phyloP scores from a whole-genome alignment of 805 yeast genomes.

The Ogataea glucozyma region DNA sequence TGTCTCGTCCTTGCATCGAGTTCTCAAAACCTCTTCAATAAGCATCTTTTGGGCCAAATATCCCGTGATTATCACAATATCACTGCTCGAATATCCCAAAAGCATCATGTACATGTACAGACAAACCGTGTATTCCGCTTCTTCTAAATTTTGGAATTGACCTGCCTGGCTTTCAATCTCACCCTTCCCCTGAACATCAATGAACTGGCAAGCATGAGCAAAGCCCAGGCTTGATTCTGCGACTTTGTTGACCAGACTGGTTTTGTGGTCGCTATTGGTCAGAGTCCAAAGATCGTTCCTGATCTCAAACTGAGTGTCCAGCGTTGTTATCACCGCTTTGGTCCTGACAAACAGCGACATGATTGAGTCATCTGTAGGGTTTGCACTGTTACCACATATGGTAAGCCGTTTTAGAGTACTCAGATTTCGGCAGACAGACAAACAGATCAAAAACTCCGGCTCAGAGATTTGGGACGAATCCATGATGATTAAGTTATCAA shows the following conservation, averaged over 20 bases:
- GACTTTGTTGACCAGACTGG: constrained; percentile 5
- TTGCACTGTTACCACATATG: constrained; percentile 37
- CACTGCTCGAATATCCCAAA: constrained; percentile 41
- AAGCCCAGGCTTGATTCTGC: constrained; percentile 41
- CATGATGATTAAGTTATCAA: constrained; percentile 33
- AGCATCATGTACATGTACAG: constrained; percentile 48
- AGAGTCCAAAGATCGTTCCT: too few relatives aligned
- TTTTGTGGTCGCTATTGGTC: too few relatives aligned
- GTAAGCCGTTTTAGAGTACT: constrained; percentile 29
- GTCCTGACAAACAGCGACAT: not conserved
- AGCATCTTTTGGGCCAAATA: constrained; percentile 43
- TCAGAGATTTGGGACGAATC: constrained; percentile 38
- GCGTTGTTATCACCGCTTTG: not conserved
- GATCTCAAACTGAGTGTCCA: constrained; percentile 20
- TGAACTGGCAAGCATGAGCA: constrained; percentile 31
- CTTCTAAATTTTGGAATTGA: constrained; percentile 41
- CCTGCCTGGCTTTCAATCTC: constrained; percentile 32
- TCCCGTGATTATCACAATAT: constrained; percentile 44
- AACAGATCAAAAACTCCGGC: constrained; percentile 34
- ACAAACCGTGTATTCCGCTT: constrained; percentile 49
- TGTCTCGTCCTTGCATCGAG: constrained; percentile 27
- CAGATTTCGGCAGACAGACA: constrained; percentile 19
- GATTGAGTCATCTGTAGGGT: constrained; percentile 6
- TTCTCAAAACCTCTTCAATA: constrained; percentile 41
- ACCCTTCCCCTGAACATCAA: constrained; percentile 34